These are phyloP conservation scores for Aspergillus flavus DNA, from an alignment of 2,329 filamentous ascomycete species.

Conservation along the genomic window DNA sequence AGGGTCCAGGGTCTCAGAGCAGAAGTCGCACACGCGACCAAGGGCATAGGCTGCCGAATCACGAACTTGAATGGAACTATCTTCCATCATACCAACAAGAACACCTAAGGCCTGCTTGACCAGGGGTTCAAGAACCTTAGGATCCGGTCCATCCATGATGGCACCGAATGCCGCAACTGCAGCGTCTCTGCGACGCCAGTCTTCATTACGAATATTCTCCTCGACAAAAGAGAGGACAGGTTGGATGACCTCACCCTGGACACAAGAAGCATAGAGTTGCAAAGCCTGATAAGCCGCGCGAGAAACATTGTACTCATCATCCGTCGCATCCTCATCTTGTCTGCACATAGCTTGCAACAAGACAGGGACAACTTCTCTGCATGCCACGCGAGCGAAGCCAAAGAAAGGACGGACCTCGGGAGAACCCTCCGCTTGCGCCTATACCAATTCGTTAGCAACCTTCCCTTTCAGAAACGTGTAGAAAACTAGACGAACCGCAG, in stretches of 20 bases:
- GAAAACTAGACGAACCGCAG: slow-evolving; percentile 58
- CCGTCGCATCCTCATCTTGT: slow-evolving; percentile 94
- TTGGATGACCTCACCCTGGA: slow-evolving; percentile 79
- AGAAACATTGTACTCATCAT: slow-evolving; percentile 97
- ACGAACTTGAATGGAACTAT: slow-evolving; percentile 83
- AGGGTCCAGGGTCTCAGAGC: slow-evolving; percentile 88
- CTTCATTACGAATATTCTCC: slow-evolving; percentile 81
- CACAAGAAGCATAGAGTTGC: slow-evolving; percentile 91
- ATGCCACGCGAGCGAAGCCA: slow-evolving; percentile 92
- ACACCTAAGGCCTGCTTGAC: slow-evolving; percentile 94
- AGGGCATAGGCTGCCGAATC: slow-evolving; percentile 96
- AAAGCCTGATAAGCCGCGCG: slow-evolving; percentile 95
- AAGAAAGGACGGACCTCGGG: slow-evolving; percentile 89
- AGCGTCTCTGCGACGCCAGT: slow-evolving; percentile 94
- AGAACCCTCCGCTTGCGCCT: slow-evolving; percentile 69
- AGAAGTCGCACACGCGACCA: slow-evolving; percentile 92
- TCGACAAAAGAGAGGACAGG: slow-evolving; percentile 92
- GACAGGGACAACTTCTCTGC: slow-evolving; percentile 90
- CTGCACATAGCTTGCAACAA: slow-evolving; percentile 86
- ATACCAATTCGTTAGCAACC: slow-evolving; percentile 28
- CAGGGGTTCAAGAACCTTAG: slow-evolving; percentile 86
- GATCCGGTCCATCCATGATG: slow-evolving; percentile 97
- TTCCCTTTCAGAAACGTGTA: not conserved
- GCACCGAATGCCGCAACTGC: slow-evolving; percentile 96
- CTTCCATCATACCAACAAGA: slow-evolving; percentile 89